Base-by-base conservation (phyloP, 495 filamentous ascomycete genomes). In the Aspergillus olivimuriae region DNA sequence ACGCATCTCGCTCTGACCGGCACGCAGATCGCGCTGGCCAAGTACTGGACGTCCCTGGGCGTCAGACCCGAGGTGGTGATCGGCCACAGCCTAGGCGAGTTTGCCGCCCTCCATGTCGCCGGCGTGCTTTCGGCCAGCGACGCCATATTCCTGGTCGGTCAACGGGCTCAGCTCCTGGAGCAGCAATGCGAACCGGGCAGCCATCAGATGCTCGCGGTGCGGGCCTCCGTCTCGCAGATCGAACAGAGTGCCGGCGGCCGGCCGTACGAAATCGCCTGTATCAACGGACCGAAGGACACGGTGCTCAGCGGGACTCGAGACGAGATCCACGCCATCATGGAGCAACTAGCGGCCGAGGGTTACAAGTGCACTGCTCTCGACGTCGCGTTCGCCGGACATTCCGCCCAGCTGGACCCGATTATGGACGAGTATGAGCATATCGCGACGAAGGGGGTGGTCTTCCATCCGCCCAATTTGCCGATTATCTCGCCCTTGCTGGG, bases 51-150 rank as follows among this genome's bases (percentile, higher is more conserved):
- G n/a, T 81, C 84, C 4, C 82, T 86, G 74, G 89, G 86, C 21
- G 71, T 92, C 43, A 76, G 61, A n/a, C 88, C 89, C 11, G 69
- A 72, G 41, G 83, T 78, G 24, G 85, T 90, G 2, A 71, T 94
- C 24, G 89, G 89, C 21, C 89, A 95, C 68, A 94, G 87, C 58
- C 53, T 82, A 10, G 89, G 89, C 44, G 89, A 95, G 60, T 95
- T 91, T 65, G 87, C 89, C 35, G 89, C 90, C 12, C 69, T 95
- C 2, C 75, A 90, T 53, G 80, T 83, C 24, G 80, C 89, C 14
- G 89, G 87, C 39, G 81, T 94, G 11, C 63, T 95, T 8, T 85
- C 83, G 7, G 83, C 78, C 22, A 80, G 77, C 48, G 89, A 94
- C 55, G 82, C 84, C 19, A 80, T 95, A 52, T 87, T 83, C 52